phyloP scores from a whole-genome alignment of 2,329 filamentous ascomycete species.

The Botryosphaeria dothidea region DNA sequence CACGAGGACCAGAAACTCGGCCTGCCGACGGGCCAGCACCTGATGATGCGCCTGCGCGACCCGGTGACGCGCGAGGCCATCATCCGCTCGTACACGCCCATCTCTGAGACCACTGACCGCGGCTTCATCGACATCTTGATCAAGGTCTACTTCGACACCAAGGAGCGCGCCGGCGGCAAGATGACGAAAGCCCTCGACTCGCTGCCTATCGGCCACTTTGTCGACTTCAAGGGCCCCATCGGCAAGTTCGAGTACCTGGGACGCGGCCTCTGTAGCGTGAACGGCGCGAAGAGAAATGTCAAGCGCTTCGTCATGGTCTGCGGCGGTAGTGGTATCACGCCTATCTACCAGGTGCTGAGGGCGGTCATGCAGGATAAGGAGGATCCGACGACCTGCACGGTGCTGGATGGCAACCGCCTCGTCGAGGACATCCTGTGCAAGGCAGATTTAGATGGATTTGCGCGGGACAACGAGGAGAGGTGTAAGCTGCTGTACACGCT shows the following conservation, averaged over 20 bases:
- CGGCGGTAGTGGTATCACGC: constrained; percentile 88
- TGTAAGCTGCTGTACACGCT: constrained; percentile 71
- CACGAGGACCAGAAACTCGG: constrained; percentile 70
- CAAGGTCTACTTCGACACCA: constrained; percentile 74
- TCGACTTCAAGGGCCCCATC: constrained; percentile 86
- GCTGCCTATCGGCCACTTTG: constrained; percentile 68
- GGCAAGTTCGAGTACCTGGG: constrained; percentile 83
- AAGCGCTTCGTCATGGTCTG: constrained; percentile 82
- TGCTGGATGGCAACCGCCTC: constrained; percentile 76
- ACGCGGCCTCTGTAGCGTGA: constrained; percentile 63
- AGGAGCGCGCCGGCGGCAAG: constrained; percentile 63
- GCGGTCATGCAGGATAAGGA: constrained; percentile 66
- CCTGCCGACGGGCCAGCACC: constrained; percentile 80
- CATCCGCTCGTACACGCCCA: constrained; percentile 84
- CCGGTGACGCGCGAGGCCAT: constrained; percentile 69
- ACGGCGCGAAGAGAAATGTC: constrained; percentile 57
- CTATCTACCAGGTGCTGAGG: constrained; percentile 80
- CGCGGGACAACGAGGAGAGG: constrained; percentile 52
- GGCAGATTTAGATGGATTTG: constrained; percentile 68
- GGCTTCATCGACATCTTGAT: constrained; percentile 75
- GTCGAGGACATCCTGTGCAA: constrained; percentile 83
- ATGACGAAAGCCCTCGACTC: constrained; percentile 81
- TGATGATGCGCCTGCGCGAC: constrained; percentile 80
- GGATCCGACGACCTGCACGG: constrained; percentile 67
- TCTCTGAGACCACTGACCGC: constrained; percentile 62